Evolutionary conservation across 495 filamentous ascomycete genomes (phyloP).

Genomic region (Lasiosphaeris hirsuta): DNA sequence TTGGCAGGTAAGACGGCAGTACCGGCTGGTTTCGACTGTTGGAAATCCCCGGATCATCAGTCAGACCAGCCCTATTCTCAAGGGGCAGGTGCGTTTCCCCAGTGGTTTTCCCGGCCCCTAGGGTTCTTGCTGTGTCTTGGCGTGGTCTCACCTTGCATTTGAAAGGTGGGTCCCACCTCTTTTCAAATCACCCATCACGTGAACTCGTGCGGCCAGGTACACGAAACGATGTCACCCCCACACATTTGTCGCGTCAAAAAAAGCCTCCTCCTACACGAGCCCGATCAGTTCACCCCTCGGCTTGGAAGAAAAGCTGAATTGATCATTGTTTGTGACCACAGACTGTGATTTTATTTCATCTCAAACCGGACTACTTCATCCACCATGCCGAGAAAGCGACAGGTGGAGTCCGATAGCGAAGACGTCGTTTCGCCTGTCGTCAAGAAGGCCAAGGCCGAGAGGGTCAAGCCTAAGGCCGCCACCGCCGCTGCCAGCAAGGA

Average conservation of each 20-base stretch:
- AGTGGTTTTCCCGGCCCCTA: not conserved
- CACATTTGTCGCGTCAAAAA: not conserved
- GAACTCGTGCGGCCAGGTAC: too few relatives aligned
- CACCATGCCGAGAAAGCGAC: conserved; percentile 35
- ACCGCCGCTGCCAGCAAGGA: not conserved
- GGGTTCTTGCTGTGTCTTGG: not conserved
- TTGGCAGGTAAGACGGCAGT: not conserved
- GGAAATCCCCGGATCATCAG: conserved; percentile 1
- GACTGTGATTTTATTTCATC: not conserved
- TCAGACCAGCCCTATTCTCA: not conserved
- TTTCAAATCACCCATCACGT: not conserved
- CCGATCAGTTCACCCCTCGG: not conserved
- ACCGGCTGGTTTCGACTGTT: not conserved
- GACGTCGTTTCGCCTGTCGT: conserved; percentile 29
- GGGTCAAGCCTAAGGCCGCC: conserved; percentile 14
- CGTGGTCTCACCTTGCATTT: not conserved
- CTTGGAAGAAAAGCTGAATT: too few relatives aligned
- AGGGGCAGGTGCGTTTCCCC: not conserved
- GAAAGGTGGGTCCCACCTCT: not conserved
- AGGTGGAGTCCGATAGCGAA: conserved; percentile 24
- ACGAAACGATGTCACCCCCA: not conserved
- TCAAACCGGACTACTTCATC: not conserved
- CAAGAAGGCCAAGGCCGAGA: conserved; percentile 41
- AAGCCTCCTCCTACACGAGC: not conserved
- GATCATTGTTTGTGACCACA: too few relatives aligned